phyloP scores from a whole-genome alignment of 495 filamentous ascomycete genomes.

The Penicillium egyptiacum region DNA sequence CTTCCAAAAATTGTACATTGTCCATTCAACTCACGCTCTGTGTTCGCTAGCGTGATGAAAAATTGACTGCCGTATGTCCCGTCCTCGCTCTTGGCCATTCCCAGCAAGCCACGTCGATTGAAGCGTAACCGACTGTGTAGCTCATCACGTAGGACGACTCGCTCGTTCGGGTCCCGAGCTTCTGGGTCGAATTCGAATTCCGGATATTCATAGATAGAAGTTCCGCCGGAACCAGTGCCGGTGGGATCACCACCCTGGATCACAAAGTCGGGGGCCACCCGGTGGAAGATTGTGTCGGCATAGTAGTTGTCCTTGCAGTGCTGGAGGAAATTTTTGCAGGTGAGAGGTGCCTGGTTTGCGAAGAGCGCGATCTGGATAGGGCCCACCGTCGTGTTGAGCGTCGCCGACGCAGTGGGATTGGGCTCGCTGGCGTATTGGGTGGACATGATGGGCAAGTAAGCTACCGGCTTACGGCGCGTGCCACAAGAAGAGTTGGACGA shows the following conservation, averaged over 20 bases:
- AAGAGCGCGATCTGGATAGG: constrained; percentile 89
- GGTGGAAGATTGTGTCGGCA: constrained; percentile 87
- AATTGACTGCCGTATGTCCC: constrained; percentile 90
- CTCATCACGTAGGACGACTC: constrained; percentile 78
- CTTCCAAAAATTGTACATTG: constrained; percentile 95
- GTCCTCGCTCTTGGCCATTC: constrained; percentile 78
- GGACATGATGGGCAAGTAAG: constrained; percentile 60
- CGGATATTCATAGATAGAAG: constrained; percentile 85
- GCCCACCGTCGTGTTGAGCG: constrained; percentile 85
- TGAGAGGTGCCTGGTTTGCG: constrained; percentile 87
- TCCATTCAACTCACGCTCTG: constrained; percentile 78
- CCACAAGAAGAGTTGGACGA: neutral
- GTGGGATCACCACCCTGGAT: constrained; percentile 94
- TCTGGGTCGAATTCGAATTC: constrained; percentile 70
- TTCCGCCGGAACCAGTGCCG: constrained; percentile 87
- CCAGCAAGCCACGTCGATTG: constrained; percentile 85
- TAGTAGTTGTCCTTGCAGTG: constrained; percentile 94
- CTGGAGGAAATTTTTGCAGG: constrained; percentile 94
- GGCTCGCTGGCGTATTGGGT: constrained; percentile 92
- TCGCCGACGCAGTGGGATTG: constrained; percentile 82
- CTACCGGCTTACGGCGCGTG: constrained; percentile 5
- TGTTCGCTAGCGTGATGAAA: constrained; percentile 83
- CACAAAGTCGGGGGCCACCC: constrained; percentile 86
- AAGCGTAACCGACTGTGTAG: constrained; percentile 89
- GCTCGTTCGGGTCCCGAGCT: constrained; percentile 54